Conservation (phyloP, 129 eudicot genomes). For the Artemisia tridentata region DNA sequence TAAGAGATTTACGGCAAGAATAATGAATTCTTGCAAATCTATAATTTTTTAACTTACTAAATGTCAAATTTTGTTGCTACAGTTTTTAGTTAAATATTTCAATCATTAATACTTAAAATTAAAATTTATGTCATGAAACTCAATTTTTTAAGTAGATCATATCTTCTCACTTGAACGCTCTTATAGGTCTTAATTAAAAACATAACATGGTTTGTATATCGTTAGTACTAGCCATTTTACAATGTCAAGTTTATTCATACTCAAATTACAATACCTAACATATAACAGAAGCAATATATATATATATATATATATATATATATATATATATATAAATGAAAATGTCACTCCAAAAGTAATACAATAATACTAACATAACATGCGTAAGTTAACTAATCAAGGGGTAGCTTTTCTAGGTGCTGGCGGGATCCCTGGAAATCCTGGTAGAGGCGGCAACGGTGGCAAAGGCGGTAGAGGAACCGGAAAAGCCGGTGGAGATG, state of each 20-base stretch:
- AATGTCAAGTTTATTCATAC: conserved; percentile 15
- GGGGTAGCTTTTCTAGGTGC: conserved; percentile 32
- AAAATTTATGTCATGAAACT: too few relatives aligned
- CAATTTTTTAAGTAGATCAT: too few relatives aligned
- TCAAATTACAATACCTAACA: neutral
- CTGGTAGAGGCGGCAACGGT: conserved; percentile 55
- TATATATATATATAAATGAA: neutral
- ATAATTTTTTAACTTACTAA: too few relatives aligned
- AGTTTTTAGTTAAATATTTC: too few relatives aligned
- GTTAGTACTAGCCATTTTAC: neutral
- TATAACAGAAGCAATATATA: neutral
- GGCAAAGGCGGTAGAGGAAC: conserved; percentile 48
- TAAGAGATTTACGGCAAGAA: too few relatives aligned
- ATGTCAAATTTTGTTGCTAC: too few relatives aligned
- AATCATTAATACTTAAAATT: too few relatives aligned
- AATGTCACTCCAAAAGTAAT: conserved; percentile 12
- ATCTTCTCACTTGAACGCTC: too few relatives aligned
- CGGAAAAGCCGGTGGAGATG: conserved; percentile 30
- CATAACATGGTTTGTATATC: too few relatives aligned
- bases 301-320: neutral
- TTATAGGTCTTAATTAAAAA: too few relatives aligned
- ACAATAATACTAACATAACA: conserved; percentile 12
- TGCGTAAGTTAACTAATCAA: conserved; percentile 15
- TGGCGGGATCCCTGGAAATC: conserved; percentile 64
- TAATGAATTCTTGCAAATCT: too few relatives aligned